Evolutionary conservation across 1,139 yeast species (phyloP), one percentile per base, ranked within the genome.

Genomic region (Magnusiomyces tetraspermus): DNA sequence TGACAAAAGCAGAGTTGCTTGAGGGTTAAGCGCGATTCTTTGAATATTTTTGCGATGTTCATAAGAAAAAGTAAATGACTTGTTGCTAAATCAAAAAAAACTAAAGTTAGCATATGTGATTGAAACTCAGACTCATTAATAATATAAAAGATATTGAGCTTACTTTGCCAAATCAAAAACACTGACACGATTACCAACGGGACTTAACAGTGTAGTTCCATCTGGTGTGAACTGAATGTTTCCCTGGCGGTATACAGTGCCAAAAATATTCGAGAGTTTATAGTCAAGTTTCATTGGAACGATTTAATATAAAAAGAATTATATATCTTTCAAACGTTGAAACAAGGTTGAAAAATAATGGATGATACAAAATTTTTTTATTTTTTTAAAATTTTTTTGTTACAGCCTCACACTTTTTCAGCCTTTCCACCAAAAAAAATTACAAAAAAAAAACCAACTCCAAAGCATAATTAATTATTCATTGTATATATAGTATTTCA

Each of bases 171-270:
- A 74, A 68, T 92, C 97, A 68, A 90, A 92, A 56, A 87, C 86
- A 28, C 90, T 77, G 44, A 94, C 94, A 63, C 98, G 71, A 67
- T 92, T 94, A 10, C 98, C 98, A 2, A 92, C 97, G 0, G 98
- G 98, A 57, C 95, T 84, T 50, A 92, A 72, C 36, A 92, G 73
- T 55, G 79, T 77, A 17, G 85, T 81, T 1, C 98, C 98, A 66
- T 89, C 97, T 1, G 84, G 80, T 1, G 95, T 82, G 71, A 83
- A 92, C n/a, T 84, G 76, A 38, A 92, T 72, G 68, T 92, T 90
- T 21, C 97, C 98, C 63, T 85, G 87, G 53, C 95, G 76, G 65
- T 92, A 92, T 6, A 92, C 98, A 0, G 98, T 90, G 30, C 98
- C 99, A 61, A 92, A 73, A 48, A 92, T 75, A 69, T 92, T 92